These are phyloP conservation scores for Hymenoscyphus salicellus DNA, from an alignment of 2,329 filamentous ascomycete species.

Conservation along the genomic window DNA sequence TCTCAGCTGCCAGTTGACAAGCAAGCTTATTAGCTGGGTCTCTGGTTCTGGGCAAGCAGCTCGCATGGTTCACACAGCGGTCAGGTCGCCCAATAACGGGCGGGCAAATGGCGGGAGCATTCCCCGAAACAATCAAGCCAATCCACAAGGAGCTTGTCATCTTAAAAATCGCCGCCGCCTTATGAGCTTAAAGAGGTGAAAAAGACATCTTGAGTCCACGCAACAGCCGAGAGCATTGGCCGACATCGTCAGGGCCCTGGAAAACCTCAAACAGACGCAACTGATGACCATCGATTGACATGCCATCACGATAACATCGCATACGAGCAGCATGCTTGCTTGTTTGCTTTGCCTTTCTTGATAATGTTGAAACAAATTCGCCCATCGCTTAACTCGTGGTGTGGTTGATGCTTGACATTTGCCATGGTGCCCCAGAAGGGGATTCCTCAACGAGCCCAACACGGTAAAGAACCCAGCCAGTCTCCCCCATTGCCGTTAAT, in stretches of 20 bases:
- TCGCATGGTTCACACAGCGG: not conserved
- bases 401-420: not conserved
- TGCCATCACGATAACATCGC: not conserved
- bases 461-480: not conserved
- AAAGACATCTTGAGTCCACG: not conserved
- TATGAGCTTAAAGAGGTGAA: not conserved
- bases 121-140: not conserved
- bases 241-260: not conserved
- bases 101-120: not conserved
- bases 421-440: not conserved
- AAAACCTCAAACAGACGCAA: not conserved
- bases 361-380: not conserved
- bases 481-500: not conserved
- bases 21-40: not conserved
- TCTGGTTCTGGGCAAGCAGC: not conserved
- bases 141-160: not conserved
- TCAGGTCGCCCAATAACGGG: not conserved
- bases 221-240: not conserved
- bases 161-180: not conserved
- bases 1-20: not conserved
- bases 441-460: not conserved
- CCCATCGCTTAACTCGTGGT: slow-evolving; percentile 1
- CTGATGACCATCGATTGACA: not conserved
- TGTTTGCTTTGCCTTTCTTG: not conserved
- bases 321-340: not conserved